Evolutionary conservation across 1,284 basidiomycete species (phyloP).

Genomic region (Cryptococcus sp.): DNA sequence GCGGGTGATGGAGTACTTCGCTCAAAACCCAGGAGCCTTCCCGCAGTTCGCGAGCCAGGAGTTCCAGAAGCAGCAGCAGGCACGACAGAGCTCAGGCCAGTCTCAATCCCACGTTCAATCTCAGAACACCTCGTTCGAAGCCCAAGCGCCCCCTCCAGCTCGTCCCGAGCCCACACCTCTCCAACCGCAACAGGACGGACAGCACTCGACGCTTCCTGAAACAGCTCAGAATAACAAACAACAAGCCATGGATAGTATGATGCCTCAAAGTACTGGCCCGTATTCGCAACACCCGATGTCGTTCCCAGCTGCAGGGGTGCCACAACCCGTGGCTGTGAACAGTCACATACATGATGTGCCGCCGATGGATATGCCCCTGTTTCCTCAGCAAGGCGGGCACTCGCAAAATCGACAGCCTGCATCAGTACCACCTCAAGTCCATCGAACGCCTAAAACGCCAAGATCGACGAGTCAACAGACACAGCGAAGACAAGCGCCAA

Average conservation of each 20-base stretch:
- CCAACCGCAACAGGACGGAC: neutral
- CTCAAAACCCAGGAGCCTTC: conserved; percentile 14
- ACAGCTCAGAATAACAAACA: neutral
- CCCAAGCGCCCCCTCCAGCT: neutral
- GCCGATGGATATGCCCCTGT: no score
- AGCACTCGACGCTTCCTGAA: neutral
- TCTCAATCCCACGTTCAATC: no score
- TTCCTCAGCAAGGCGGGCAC: no score
- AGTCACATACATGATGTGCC: no score
- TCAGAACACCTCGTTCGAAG: neutral
- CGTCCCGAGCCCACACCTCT: neutral
- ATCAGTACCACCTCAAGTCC: no score
- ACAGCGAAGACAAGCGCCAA: no score
- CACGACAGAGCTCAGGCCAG: neutral
- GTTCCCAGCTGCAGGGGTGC: no score
- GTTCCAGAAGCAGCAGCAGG: conserved; percentile 1
- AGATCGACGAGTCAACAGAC: no score
- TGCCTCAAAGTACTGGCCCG: conserved; percentile 10
- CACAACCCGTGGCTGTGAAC: no score
- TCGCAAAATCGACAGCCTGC: no score
- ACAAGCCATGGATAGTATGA: neutral
- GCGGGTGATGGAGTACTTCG: conserved; percentile 19
- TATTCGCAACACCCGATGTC: neutral
- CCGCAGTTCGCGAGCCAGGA: conserved; percentile 11
- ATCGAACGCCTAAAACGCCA: no score